Evolutionary conservation across 1,284 basidiomycete species (phyloP).

Genomic region (Exobasidium cylindrosporum): DNA sequence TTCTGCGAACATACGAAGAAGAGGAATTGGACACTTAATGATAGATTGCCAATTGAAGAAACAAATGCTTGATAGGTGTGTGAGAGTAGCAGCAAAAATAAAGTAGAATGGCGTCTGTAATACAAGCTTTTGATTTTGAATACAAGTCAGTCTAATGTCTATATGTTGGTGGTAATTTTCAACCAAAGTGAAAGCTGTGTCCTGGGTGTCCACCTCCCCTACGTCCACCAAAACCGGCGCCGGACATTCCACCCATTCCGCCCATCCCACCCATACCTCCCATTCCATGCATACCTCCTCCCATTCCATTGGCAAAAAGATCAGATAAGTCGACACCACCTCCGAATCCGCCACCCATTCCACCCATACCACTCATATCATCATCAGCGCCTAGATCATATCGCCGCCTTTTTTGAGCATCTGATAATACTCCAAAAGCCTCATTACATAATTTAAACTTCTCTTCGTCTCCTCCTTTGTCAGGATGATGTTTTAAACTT

Average conservation of each 20-base stretch:
- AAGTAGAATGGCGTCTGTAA: not conserved
- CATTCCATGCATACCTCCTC: slow-evolving; percentile 32
- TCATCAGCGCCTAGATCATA: slow-evolving; percentile 53
- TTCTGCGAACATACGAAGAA: slow-evolving; percentile 48
- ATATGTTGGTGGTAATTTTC: not conserved
- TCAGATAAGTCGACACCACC: slow-evolving; percentile 49
- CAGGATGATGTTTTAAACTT: slow-evolving; percentile 52
- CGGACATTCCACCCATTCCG: slow-evolving; percentile 22
- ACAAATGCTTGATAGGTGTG: no score
- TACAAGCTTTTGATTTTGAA: no score
- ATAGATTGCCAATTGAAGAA: no score
- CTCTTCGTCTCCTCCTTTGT: slow-evolving; percentile 54
- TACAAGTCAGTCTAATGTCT: no score
- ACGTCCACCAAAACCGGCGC: slow-evolving; percentile 9
- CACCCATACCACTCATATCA: slow-evolving; percentile 32
- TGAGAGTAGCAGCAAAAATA: not conserved
- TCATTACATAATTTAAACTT: slow-evolving; percentile 54
- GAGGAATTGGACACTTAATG: slow-evolving; percentile 47
- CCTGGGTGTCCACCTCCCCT: slow-evolving; percentile 4
- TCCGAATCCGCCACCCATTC: slow-evolving; percentile 31
- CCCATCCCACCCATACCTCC: slow-evolving; percentile 31
- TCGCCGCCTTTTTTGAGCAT: slow-evolving; percentile 44
- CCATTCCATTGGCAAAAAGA: slow-evolving; percentile 42
- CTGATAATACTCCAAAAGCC: slow-evolving; percentile 47
- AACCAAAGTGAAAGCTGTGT: not conserved